These are phyloP conservation scores for Vitis hybrid DNA, from an alignment of 177 flowering plant species.

Conservation along the genomic window DNA sequence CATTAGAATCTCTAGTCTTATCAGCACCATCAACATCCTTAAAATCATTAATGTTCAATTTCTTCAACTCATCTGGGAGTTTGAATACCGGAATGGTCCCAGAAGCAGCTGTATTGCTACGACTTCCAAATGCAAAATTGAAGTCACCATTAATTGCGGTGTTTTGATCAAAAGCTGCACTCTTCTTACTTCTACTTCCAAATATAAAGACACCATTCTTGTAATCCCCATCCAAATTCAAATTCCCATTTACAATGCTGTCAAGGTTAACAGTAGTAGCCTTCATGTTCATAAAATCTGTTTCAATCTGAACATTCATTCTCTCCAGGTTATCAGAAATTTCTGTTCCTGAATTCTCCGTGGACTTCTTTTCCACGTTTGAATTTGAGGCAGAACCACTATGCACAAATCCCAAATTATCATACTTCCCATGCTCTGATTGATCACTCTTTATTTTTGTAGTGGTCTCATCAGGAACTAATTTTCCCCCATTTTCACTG, in stretches of 20 bases:
- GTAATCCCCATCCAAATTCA: not conserved
- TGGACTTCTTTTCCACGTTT: not conserved
- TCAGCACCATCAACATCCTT: conserved; percentile 12
- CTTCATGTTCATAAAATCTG: conserved; percentile 12
- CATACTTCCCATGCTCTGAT: too few relatives aligned
- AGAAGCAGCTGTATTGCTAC: conserved; percentile 12
- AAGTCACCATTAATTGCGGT: not conserved
- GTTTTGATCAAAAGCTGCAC: conserved; percentile 1
- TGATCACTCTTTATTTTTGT: too few relatives aligned
- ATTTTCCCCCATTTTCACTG: not conserved
- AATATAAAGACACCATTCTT: conserved; percentile 24
- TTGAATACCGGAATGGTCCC: conserved; percentile 6
- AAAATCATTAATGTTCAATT: conserved; percentile 28
- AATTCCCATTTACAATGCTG: not conserved
- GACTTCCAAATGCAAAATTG: conserved; percentile 10
- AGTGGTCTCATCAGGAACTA: not conserved
- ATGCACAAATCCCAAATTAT: too few relatives aligned
- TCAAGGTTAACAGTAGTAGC: not conserved
- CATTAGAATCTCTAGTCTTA: conserved; percentile 1
- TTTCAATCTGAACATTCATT: conserved; percentile 9
- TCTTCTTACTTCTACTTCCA: conserved; percentile 17
- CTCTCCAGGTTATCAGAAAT: conserved; percentile 2
- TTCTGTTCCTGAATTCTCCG: not conserved
- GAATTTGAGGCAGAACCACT: not conserved
- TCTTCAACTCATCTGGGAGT: conserved; percentile 35